Conservation (phyloP, 2,329 filamentous ascomycete species). For the Drechmeria coniospora region DNA sequence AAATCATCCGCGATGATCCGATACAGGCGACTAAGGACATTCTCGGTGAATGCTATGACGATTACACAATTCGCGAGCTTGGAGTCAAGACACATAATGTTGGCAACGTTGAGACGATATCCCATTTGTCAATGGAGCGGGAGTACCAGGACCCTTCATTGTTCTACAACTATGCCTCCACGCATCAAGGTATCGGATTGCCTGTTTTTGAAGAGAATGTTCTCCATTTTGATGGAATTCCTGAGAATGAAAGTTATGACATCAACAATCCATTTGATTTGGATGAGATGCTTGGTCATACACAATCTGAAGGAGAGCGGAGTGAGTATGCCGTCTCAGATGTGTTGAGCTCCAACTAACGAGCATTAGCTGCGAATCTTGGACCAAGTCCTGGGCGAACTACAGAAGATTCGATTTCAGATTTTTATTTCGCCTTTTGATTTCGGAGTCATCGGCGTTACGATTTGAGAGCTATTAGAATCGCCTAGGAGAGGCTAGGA, state of each 20-base stretch:
- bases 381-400: not conserved
- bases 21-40: constrained; percentile 9
- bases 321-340: constrained; percentile 2
- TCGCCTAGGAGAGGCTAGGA: too few species aligned
- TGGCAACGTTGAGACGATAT: constrained; percentile 6
- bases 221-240: constrained; percentile 6
- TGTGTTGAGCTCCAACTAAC: not conserved
- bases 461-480: too few species aligned
- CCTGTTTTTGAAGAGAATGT: constrained; percentile 1
- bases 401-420: too few species aligned
- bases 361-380: not conserved
- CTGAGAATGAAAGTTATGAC: constrained; percentile 8
- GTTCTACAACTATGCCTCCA: constrained; percentile 5
- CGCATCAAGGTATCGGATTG: constrained; percentile 2
- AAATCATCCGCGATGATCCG: constrained; percentile 6
- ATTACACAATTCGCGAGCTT: constrained; percentile 2
- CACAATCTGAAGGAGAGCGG: constrained; percentile 6
- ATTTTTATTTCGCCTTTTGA: too few species aligned
- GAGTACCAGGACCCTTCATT: constrained; percentile 4
- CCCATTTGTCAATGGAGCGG: constrained; percentile 6
- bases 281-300: constrained; percentile 7
- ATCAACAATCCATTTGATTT: constrained; percentile 10
- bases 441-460: too few species aligned
- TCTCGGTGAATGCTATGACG: constrained; percentile 6
- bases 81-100: constrained; percentile 5